Evolutionary conservation across 495 filamentous ascomycete species (phyloP), one percentile per base, ranked within the genome.

Genomic region (Glarea lozoyensis): DNA sequence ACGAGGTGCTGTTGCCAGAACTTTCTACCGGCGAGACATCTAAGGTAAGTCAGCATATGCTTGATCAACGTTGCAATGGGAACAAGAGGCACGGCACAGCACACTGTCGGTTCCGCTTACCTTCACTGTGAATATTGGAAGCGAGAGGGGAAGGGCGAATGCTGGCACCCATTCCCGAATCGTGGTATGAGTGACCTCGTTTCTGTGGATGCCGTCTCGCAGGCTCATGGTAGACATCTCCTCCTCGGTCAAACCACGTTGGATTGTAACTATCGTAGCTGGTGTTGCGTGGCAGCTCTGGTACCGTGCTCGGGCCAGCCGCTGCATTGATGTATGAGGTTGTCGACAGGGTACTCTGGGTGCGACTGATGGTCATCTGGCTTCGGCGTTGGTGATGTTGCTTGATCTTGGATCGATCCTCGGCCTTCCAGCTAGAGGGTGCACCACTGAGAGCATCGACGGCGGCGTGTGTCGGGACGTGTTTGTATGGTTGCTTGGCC

Each of bases 391-490:
- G 46, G 46, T 57, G 49, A 24, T 57, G 53, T 17, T 54, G 45
- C 34, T 35, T 46, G 47, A 57, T 57, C 42, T 54, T 52, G 1
- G 37, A 16, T n/a, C 44, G 18, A 37, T 57, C 54, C 17, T 46
- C 47, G 22, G 40, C 54, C 41, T 62, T 64, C 66, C 68, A 76
- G 18, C 55, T 63, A 0, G 65, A 57, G 5, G 76, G 77, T 2
- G 69, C 67, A 13, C 66, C 63, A n/a, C 66, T 61, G 30, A 78
- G 41, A 37, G 78, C 70, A 50, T 82, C 75, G 29, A 61, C 52
- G 37, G 70, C 70, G 30, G 75, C 75, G 58, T 79, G 75, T 22
- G 61, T 73, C 17, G 72, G 70, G n/a, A 76, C 52, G 46, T 79
- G 75, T 44, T 57, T 65, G 52, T 79, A 79, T 13, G 67, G 66